These are phyloP conservation scores for Petunia axillaris DNA, from an alignment of 257 asterid genomes.

Conservation along the genomic window DNA sequence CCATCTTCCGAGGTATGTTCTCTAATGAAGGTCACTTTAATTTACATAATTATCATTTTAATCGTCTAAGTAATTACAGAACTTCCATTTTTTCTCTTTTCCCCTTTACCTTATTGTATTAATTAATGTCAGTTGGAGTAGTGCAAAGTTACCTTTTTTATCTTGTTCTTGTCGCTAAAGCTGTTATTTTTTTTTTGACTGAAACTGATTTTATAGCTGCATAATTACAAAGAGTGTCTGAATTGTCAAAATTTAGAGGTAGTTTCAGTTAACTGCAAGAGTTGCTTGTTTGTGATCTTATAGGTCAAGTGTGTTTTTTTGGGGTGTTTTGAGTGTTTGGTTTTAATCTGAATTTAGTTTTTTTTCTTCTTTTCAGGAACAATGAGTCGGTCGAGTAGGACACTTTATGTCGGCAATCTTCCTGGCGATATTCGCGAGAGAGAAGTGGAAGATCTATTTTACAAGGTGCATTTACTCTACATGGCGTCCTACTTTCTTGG, in stretches of 20 bases:
- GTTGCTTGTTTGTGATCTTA: background rate
- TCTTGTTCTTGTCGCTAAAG: background rate
- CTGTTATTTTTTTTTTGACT: background rate
- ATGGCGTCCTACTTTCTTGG: background rate
- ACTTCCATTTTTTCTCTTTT: background rate
- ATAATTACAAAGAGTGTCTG: background rate
- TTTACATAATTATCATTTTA: background rate
- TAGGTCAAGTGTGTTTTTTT: background rate
- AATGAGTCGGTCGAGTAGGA: constrained; percentile 98
- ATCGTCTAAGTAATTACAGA: background rate
- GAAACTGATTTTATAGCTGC: background rate
- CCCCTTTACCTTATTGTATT: background rate
- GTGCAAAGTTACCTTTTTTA: background rate
- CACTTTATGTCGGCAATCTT: constrained; percentile 96
- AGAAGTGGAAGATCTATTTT: constrained; percentile 91
- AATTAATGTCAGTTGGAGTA: background rate
- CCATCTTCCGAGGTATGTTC: constrained; percentile 15
- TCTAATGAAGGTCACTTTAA: background rate
- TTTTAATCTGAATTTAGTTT: background rate
- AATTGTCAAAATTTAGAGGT: background rate
- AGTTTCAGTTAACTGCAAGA: background rate
- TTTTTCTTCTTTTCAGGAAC: constrained; percentile 31
- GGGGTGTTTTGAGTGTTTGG: background rate
- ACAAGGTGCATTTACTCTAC: constrained; percentile 58
- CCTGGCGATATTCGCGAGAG: constrained; percentile 98